These are phyloP conservation scores for Blastobotrys mokoenaii DNA, from an alignment of 805 yeast species.

Conservation along the genomic window DNA sequence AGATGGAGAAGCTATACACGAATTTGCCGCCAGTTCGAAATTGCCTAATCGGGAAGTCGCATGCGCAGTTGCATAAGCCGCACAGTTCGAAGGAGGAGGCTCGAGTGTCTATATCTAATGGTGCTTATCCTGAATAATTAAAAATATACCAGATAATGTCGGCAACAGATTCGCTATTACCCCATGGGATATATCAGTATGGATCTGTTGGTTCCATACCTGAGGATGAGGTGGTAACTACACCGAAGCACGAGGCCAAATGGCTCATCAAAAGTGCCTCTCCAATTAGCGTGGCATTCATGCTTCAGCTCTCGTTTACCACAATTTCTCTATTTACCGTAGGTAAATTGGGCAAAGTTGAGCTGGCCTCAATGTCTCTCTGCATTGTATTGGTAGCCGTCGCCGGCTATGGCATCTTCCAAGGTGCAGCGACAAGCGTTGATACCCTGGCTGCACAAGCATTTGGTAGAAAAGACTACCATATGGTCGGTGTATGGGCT, in stretches of 20 bases:
- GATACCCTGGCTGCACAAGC: conserved; percentile 73
- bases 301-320: conserved; percentile 55
- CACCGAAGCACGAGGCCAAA: background rate
- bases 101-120: too few relatives aligned
- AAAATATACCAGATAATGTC: too few relatives aligned
- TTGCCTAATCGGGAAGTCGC: too few relatives aligned
- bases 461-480: conserved; percentile 52
- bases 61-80: too few relatives aligned
- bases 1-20: too few relatives aligned
- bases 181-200: too few relatives aligned
- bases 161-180: too few relatives aligned
- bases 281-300: conserved; percentile 53
- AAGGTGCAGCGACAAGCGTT: conserved; percentile 61
- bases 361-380: conserved; percentile 60
- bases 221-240: background rate
- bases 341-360: conserved; percentile 58
- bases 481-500: conserved; percentile 51
- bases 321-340: conserved; percentile 56
- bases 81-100: too few relatives aligned
- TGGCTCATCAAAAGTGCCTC: conserved; percentile 18
- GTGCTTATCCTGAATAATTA: too few relatives aligned
- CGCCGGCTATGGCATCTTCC: conserved; percentile 53
- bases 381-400: conserved; percentile 65
- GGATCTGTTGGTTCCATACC: background rate
- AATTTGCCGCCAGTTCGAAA: too few relatives aligned